Base-by-base conservation (phyloP, 1,284 basidiomycete species). In the Termitomyces sp. region DNA sequence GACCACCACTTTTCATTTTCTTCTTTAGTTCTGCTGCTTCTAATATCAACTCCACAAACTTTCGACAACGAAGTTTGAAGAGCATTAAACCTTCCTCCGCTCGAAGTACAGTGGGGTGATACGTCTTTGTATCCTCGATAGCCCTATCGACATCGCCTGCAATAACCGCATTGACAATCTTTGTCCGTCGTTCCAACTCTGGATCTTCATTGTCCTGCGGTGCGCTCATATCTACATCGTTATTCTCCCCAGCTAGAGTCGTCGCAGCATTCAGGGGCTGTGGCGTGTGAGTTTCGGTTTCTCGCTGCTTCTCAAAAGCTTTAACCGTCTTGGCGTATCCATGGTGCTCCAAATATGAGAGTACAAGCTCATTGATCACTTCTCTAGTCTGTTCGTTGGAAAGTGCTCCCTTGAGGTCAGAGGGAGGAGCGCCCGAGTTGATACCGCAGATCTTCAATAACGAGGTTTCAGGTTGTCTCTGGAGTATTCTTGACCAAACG, bases 341-440 rank as follows among this genome's bases (percentile, higher is more conserved):
- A 59, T 90, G 84, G 65, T 94, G 89, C 3, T 83, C 76, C 24
- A 95, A 79, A 65, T 93, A 93, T 42, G 84, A 82, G 42, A 91
- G 68, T 9, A 94, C 85, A 17, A 94, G 81, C 34, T 84, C 80
- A 41, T 86, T 83, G 21, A 90, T 68, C n/a, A 72, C 66, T 12
- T 62, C 64, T 61, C 73, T 77, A 42, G 72, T 70, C 30, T 78
- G 69, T 49, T 73, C 72, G 39, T 77, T 73, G 2, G 72, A 68
- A 28, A 72, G 60, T 9, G 64, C 57, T 26, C 58, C 53, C 52
- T 62, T 68, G 47, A 60, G 61, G 5, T 58, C 60, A 42, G 66
- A 65, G 28, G 64, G 64, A 28, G n/a, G 2, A 39, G 26, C 21
- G 15, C 59, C 54, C 50, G 62, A 58, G 51, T 62, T 64, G 17